A percentile compares a stretch with the other conserved stretches of the same genome.
phyloP scores from a whole-genome alignment of 106 monocot species.

The Phalaenopsis aphrodite region DNA sequence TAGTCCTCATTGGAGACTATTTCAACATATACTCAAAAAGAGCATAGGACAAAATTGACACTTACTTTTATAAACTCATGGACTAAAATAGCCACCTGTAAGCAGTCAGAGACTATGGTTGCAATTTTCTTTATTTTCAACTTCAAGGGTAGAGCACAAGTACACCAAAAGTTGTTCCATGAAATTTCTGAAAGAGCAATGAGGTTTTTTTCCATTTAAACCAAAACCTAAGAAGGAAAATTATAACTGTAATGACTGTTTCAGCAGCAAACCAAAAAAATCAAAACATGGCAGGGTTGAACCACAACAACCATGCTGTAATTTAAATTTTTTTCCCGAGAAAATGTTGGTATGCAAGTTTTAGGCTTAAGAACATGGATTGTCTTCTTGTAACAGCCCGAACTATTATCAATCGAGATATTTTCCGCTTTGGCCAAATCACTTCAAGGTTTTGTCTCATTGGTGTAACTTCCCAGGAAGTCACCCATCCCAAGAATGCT shows the following conservation, averaged over 20 bases:
- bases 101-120: too few species aligned
- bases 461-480: too few species aligned
- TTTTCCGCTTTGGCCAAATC: too few species aligned
- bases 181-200: background rate
- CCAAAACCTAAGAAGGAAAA: background rate
- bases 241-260: background rate
- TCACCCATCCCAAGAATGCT: too few species aligned
- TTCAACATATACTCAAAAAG: too few species aligned
- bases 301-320: background rate
- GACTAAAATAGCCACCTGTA: too few species aligned
- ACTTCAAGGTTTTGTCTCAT: too few species aligned
- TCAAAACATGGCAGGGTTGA: background rate
- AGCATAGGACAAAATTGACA: too few species aligned
- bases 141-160: background rate
- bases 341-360: background rate
- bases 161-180: conserved; percentile 1
- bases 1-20: too few species aligned
- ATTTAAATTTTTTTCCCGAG: background rate
- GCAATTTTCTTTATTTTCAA: background rate
- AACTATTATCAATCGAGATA: too few species aligned
- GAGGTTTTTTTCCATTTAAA: background rate
- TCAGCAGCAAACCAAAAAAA: background rate
- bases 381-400: background rate
- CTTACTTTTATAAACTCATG: too few species aligned
- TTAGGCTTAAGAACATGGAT: background rate